A percentile compares a stretch with the other conserved stretches of the same genome.
phyloP scores from a whole-genome alignment of 768 basidiomycete genomes.

The Tylopilus sp. region DNA sequence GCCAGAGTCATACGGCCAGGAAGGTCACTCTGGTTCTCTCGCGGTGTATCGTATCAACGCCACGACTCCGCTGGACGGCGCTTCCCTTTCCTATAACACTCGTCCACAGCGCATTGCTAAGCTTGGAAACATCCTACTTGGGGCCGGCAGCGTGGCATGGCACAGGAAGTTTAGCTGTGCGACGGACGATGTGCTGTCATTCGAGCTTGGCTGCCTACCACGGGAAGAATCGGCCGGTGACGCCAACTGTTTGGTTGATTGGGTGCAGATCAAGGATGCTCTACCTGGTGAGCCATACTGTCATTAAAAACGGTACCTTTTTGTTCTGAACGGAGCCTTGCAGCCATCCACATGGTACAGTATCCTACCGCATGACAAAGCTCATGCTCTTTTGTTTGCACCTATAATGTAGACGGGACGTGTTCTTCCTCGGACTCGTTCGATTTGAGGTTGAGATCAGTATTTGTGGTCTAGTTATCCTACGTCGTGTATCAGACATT shows the following conservation, averaged over 20 bases:
- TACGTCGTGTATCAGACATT: no score
- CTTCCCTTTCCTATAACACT: conserved; percentile 8
- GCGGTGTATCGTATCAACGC: conserved; percentile 5
- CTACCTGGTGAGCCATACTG: conserved; percentile 5
- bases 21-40: conserved; percentile 4
- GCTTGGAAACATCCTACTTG: conserved; percentile 1
- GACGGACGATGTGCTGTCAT: conserved; percentile 11
- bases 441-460: no score
- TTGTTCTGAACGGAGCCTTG: neutral
- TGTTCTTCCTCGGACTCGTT: no score
- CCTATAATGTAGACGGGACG: no score
- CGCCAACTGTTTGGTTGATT: conserved; percentile 5
- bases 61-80: conserved; percentile 6
- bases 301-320: neutral
- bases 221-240: conserved; percentile 5
- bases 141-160: neutral
- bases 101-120: conserved; percentile 5
- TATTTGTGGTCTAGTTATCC: no score
- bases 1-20: conserved; percentile 1
- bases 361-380: conserved; percentile 7
- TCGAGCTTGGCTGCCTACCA: conserved; percentile 12
- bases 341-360: conserved; percentile 14
- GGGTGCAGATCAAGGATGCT: conserved; percentile 13
- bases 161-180: conserved; percentile 11
- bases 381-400: no score